Evolutionary conservation across 371 early-diverging fungal genomes (phyloP), one percentile per base, ranked within the genome.

Genomic region (Polyrhizophydium stewartii): DNA sequence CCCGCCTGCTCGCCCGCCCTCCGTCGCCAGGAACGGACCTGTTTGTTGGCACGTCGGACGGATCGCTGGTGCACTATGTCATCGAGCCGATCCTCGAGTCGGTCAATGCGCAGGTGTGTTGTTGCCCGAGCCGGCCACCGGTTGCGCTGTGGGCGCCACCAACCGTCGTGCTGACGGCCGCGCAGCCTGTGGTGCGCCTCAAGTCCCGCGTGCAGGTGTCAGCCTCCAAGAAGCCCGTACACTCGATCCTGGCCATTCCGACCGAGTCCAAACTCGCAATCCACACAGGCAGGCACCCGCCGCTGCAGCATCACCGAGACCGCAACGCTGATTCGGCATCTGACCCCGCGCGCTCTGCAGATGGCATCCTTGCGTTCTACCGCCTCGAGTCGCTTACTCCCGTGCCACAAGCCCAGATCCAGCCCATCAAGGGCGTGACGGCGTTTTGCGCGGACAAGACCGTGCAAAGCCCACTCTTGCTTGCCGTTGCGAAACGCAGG

Each of bases 1-100:
- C 43, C n/a, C 16, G 43, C 43, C n/a, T 43, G 43, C 16, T 17
- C n/a, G 16, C 3, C 35, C 35, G 35, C 35, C 13, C 35, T 35
- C 35, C 35, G 3, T 13, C 35, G 35, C 3, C 28, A 47, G 49
- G 49, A 3, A 47, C 3, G 3, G 49, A 3, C 28, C 71, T 91
- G 22, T 89, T 87, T 55, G 67, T 89, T 40, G 91, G 89, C 10
- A 89, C 90, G 16, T 85, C 87, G 9, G 89, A 89, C 65, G 91
- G 91, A 12, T 73, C 77, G 43, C 55, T 91, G 32, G 65, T 88
- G 21, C 88, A 87, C 56, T 89, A 84, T 62, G 65, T 71, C 6
- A 50, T 72, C 16, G 56, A 59, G 6, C 27, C 52, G 12, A 51
- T 19, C 52, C 12, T 12, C 31, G 33, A 51, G 3, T 10, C 38